phyloP scores from a whole-genome alignment of 164 flowering plant species.

The Houttuynia cordata region DNA sequence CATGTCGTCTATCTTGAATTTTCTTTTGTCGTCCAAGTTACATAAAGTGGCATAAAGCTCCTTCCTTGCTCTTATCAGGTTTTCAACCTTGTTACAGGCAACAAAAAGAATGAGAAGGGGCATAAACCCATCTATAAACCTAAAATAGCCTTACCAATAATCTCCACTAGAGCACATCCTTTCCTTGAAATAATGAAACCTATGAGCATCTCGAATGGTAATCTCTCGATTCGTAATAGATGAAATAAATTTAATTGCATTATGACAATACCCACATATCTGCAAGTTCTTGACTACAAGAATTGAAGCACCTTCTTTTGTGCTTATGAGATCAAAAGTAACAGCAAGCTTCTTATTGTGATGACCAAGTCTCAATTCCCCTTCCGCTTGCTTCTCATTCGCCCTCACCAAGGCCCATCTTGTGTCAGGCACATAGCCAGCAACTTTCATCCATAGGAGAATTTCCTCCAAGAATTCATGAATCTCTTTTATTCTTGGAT shows the following conservation, averaged over 20 bases:
- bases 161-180: conserved; percentile 74
- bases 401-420: conserved; percentile 52
- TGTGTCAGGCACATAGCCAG: conserved; percentile 57
- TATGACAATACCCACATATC: conserved; percentile 80
- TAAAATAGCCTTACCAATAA: conserved; percentile 40
- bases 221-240: conserved; percentile 52
- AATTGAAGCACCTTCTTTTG: conserved; percentile 41
- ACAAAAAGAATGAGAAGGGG: too few relatives aligned
- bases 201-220: conserved; percentile 56
- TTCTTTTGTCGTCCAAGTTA: too few relatives aligned
- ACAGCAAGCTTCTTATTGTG: conserved; percentile 88
- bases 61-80: too few relatives aligned
- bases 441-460: conserved; percentile 36
- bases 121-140: too few relatives aligned
- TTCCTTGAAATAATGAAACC: conserved; percentile 72
- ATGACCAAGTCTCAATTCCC: conserved; percentile 38
- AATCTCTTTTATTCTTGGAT: conserved; percentile 58
- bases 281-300: conserved; percentile 65
- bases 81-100: too few relatives aligned
- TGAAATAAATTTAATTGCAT: conserved; percentile 61
- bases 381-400: conserved; percentile 37
- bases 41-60: too few relatives aligned
- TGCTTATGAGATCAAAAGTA: conserved; percentile 61
- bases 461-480: conserved; percentile 44
- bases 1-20: too few relatives aligned